These are phyloP conservation scores for Ganoderma multipileum DNA, from an alignment of 1,284 basidiomycete genomes.

Conservation along the genomic window DNA sequence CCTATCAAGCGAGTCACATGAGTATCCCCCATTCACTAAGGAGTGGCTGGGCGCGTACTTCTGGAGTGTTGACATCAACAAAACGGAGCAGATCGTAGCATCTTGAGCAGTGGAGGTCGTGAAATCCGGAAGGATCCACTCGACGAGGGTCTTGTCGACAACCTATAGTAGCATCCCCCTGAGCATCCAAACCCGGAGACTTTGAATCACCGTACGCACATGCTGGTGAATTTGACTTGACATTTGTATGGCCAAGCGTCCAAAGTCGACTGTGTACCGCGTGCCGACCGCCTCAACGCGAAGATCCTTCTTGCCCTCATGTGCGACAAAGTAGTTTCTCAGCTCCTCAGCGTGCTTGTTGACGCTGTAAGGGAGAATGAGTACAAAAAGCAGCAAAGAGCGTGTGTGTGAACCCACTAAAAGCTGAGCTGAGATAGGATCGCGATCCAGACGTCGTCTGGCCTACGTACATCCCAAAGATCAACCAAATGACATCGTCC, in stretches of 20 bases:
- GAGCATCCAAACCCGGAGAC: neutral
- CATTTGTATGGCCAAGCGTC: slow-evolving; percentile 37
- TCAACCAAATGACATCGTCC: neutral
- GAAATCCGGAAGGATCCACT: slow-evolving; percentile 55
- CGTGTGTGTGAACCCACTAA: slow-evolving; percentile 33
- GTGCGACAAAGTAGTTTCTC: slow-evolving; percentile 48
- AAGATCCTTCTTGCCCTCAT: slow-evolving; percentile 46
- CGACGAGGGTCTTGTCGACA: slow-evolving; percentile 43
- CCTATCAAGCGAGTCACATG: slow-evolving; percentile 2
- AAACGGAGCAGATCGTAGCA: slow-evolving; percentile 45
- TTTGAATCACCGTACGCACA: neutral
- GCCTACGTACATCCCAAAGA: no score
- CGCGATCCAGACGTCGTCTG: slow-evolving; percentile 43
- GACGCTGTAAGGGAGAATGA: slow-evolving; percentile 28
- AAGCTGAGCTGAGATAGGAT: slow-evolving; percentile 28
- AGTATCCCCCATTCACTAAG: neutral
- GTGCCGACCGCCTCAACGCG: slow-evolving; percentile 31
- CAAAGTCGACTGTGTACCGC: slow-evolving; percentile 41
- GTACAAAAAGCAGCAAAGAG: neutral
- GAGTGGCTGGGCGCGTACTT: slow-evolving; percentile 44
- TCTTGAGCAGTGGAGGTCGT: slow-evolving; percentile 54
- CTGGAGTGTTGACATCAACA: slow-evolving; percentile 54
- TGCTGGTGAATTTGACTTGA: slow-evolving; percentile 32
- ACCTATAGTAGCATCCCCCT: slow-evolving; percentile 27
- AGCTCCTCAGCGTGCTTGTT: slow-evolving; percentile 50